Evolutionary conservation across 441 rosid species (phyloP), one percentile per base, ranked within the genome.

Genomic region (Jatropha multifida): DNA sequence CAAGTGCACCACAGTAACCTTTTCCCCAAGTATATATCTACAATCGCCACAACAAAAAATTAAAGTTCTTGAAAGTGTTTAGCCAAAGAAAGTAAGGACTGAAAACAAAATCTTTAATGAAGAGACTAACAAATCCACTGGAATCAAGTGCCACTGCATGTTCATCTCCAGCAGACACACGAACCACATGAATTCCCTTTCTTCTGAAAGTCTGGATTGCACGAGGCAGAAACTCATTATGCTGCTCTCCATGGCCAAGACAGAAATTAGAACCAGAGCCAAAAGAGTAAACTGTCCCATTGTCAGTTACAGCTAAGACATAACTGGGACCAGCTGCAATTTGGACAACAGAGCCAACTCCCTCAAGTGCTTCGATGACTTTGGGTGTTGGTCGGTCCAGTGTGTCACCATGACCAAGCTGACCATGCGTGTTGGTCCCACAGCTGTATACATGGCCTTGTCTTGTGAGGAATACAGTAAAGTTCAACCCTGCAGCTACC

Each of bases 11-110:
- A 73, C 97, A 95, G 71, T 95, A 95, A 75, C 98, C 99, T 85
- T 95, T 95, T 69, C 99, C 99, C 98, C 99, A 95, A 40, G 98
- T 90, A 81, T 93, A 93, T 14, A 90, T 94, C 99, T 95, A 79
- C 78, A 78, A 71, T 4, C 75, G 76, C 71, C 49, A 76, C 65
- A 61, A 56, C 79, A 63, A 60, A 78, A 73, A 65, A 63, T 72
- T 20, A 77, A 72, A 72, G 49, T 7, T 44, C 46, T 52, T 32
- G 66, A 17, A 6, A 64, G 15, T 40, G 59, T 18, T 55, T 23
- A 7, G 4, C 27, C 20, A 77, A 26, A 42, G 46, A 71, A 72
- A 72, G 9, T 56, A 78, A 76, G 65, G 69, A 74, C 32, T 40
- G 74, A 61, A 23, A 61, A 13, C 68, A 48, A 56, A 46, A n/a